Base-by-base conservation (phyloP, 345 rosid genomes). In the Noccaea bulbosa region DNA sequence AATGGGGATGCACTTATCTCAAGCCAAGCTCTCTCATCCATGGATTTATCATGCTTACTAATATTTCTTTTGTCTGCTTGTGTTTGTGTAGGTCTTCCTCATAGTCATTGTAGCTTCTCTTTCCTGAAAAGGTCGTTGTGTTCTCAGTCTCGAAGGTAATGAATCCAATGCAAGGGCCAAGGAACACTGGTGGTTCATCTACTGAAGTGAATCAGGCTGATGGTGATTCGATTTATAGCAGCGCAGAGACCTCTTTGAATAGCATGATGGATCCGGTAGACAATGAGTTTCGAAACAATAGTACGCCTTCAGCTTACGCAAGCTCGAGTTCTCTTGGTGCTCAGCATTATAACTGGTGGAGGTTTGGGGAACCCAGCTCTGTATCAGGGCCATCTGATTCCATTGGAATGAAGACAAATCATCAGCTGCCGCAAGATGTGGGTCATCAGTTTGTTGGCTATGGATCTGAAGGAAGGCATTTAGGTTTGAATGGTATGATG, bases 121-220 rank as follows among this genome's bases (percentile, higher is more conserved):
- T 69, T 41, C 51, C 61, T 49, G 72, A 57, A 45, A 38, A 46
- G 56, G 56, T 57, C 57, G 14, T 43, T 62, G 65, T 75, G 71
- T 66, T 78, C 8, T 77, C 2, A 79, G 70, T 53, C 55, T 53
- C 55, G 58, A 67, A 27, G 67, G 2, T 47, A 80, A 20, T 66
- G 79, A 66, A 73, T 71, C 81, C 79, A 60, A 87, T 87, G 91
- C 93, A 86, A 85, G 81, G 93, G 70, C 87, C 74, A 60, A 66
- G 76, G 64, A 74, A 71, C 71, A 71, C 72, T 16, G 49, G 79
- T 77, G 85, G 80, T 73, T 79, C 89, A 46, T 76, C 84, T 37
- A 76, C 89, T 54, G 88, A 88, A 70, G 70, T 79, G 72, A 77
- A 77, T 58, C 83, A 83, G 54, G 63, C 65, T 64, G 86, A 87